phyloP scores from a whole-genome alignment of 805 yeast species.

The Kregervanrija pseudodelftensis region DNA sequence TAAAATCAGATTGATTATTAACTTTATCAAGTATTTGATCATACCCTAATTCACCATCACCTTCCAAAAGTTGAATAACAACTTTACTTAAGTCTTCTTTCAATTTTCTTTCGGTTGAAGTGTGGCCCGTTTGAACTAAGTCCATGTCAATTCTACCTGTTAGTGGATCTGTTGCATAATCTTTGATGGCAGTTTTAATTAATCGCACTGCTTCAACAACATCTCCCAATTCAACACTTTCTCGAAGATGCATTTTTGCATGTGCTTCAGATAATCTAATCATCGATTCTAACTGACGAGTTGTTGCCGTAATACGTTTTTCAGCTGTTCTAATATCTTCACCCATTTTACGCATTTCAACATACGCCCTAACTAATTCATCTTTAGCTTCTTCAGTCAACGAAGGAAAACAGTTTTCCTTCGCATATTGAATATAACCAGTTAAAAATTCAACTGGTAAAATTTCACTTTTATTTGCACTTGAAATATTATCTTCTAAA shows the following conservation, averaged over 20 bases:
- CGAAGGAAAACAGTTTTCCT: constrained; percentile 73
- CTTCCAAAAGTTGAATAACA: constrained; percentile 46
- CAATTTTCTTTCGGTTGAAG: constrained; percentile 73
- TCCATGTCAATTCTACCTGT: constrained; percentile 98
- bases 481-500: constrained; percentile 76
- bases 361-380: constrained; percentile 81
- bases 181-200: constrained; percentile 90
- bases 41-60: constrained; percentile 45
- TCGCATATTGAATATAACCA: constrained; percentile 88
- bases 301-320: constrained; percentile 93
- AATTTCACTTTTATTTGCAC: constrained; percentile 59
- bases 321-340: constrained; percentile 84
- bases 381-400: constrained; percentile 74
- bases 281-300: constrained; percentile 95
- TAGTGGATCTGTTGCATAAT: constrained; percentile 95
- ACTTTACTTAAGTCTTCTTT: constrained; percentile 67
- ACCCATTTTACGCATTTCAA: constrained; percentile 89
- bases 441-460: constrained; percentile 86
- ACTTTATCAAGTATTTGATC: constrained; percentile 51
- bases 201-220: constrained; percentile 91
- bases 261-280: constrained; percentile 93
- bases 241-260: constrained; percentile 87
- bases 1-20: constrained; percentile 57
- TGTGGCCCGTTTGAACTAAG: constrained; percentile 91
- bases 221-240: constrained; percentile 65